phyloP scores from a whole-genome alignment of 805 yeast genomes.

The Hanseniaspora lachancei region DNA sequence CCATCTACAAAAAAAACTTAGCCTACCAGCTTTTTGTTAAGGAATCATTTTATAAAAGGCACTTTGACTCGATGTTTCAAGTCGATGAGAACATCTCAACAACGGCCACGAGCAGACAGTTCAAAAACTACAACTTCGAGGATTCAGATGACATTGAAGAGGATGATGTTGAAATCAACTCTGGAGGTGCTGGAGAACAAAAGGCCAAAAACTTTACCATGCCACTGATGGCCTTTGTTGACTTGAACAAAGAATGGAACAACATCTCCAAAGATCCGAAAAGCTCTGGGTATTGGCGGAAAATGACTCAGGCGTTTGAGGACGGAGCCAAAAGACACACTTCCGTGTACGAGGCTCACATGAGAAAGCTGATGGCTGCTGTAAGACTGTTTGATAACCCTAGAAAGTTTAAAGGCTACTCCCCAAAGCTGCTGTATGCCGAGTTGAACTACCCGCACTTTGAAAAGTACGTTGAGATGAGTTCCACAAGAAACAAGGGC shows the following conservation, averaged over 20 bases:
- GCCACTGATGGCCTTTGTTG: background rate
- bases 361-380: background rate
- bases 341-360: background rate
- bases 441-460: background rate
- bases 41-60: background rate
- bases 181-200: background rate
- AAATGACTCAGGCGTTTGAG: background rate
- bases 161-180: background rate
- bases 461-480: background rate
- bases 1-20: no score
- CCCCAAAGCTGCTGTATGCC: background rate
- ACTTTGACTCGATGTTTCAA: background rate
- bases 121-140: background rate
- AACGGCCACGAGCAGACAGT: background rate
- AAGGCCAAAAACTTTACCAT: background rate
- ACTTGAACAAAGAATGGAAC: background rate
- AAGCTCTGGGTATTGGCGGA: background rate
- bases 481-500: background rate
- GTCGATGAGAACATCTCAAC: background rate
- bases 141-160: background rate
- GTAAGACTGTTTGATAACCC: background rate
- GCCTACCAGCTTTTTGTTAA: background rate
- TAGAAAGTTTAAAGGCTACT: background rate
- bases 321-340: background rate
- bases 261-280: background rate